A percentile compares a stretch with the other conserved stretches of the same genome.
phyloP scores from a whole-genome alignment of 305 asterid genomes.

The Fraxinus sp. region DNA sequence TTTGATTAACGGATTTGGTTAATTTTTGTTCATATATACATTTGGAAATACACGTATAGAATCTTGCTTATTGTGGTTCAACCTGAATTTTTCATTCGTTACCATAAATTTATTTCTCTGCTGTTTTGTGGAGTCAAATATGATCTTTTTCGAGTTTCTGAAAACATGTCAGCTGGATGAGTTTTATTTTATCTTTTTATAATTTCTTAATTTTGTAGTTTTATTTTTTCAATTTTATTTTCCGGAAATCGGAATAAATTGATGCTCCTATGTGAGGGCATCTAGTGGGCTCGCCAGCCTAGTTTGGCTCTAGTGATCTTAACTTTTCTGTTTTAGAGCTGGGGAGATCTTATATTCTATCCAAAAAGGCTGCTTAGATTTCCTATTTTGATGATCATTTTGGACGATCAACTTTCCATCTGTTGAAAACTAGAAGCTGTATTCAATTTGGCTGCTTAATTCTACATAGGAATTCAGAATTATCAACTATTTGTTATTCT shows the following conservation, averaged over 20 bases:
- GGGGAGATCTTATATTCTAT: not conserved
- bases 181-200: not conserved
- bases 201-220: not conserved
- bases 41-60: slow-evolving; percentile 12
- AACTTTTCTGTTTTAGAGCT: not conserved
- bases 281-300: slow-evolving; percentile 6
- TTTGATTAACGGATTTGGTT: slow-evolving; percentile 5
- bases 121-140: slow-evolving; percentile 26
- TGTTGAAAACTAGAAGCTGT: not conserved
- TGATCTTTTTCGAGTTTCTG: slow-evolving; percentile 12
- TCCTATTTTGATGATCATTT: not conserved
- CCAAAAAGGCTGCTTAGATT: not conserved
- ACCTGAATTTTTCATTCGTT: slow-evolving; percentile 22
- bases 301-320: not conserved
- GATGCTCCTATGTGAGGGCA: slow-evolving; percentile 5
- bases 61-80: slow-evolving; percentile 26
- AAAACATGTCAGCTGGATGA: slow-evolving; percentile 10
- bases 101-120: slow-evolving; percentile 13
- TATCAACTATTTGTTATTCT: not conserved
- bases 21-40: not conserved
- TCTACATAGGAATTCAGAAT: slow-evolving; percentile 10
- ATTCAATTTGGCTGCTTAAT: not conserved
- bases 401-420: not conserved
- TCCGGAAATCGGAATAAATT: not conserved
- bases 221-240: slow-evolving; percentile 6